A percentile compares a stretch with the other conserved stretches of the same genome.
Evolutionary conservation across 164 flowering plant genomes (phyloP).

Genomic region (Sextonia rubra): DNA sequence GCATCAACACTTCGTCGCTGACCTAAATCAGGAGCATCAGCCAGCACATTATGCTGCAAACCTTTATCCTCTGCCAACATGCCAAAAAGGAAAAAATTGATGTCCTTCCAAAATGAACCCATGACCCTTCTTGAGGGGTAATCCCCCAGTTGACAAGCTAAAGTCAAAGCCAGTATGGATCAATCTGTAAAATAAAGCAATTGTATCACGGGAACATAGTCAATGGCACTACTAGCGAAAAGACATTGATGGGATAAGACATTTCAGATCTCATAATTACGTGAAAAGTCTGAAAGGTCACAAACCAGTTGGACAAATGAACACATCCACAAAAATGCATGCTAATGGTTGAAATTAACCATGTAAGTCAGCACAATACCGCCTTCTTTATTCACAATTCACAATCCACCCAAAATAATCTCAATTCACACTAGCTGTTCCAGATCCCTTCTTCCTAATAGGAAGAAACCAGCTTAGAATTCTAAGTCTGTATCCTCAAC

Average conservation of each 20-base stretch:
- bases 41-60: no score
- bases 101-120: no score
- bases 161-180: no score
- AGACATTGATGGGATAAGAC: not conserved
- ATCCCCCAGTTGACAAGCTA: no score
- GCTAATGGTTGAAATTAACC: not conserved
- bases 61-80: no score
- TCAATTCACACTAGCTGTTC: not conserved
- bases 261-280: not conserved
- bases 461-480: not conserved
- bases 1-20: no score
- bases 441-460: not conserved
- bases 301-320: not conserved
- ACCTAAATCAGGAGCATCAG: no score
- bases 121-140: no score
- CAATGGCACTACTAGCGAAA: no score
- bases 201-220: no score
- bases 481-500: not conserved
- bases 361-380: not conserved
- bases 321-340: not conserved
- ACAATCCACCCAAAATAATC: not conserved
- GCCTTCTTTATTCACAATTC: not conserved
- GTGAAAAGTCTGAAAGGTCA: not conserved
- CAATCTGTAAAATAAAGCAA: no score
- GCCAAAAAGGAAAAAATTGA: no score